Percentiles rank a stretch among this genome's conserved stretches.
These are phyloP conservation scores for Fusarium agapanthi DNA, from an alignment of 2,329 filamentous ascomycete species.

Conservation along the genomic window DNA sequence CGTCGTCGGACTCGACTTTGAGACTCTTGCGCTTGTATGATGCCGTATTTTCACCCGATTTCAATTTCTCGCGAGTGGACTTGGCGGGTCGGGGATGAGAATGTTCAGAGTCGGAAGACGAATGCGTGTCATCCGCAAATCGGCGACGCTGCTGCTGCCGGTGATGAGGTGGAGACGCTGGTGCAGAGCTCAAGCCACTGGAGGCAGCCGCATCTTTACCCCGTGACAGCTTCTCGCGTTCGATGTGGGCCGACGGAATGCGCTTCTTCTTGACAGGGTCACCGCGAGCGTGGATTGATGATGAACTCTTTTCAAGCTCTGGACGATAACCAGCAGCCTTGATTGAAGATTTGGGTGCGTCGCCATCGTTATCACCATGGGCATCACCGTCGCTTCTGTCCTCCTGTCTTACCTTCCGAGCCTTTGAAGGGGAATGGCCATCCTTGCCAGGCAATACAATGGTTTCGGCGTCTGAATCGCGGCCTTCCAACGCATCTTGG, in stretches of 20 bases:
- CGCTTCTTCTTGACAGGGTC: constrained; percentile 61
- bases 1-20: constrained; percentile 66
- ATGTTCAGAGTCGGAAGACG: constrained; percentile 65
- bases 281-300: constrained; percentile 46
- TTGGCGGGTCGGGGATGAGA: constrained; percentile 55
- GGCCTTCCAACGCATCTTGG: constrained; percentile 58
- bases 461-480: constrained; percentile 76
- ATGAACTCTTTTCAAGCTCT: constrained; percentile 48
- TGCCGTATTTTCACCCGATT: constrained; percentile 56
- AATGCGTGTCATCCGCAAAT: constrained; percentile 51
- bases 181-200: constrained; percentile 67
- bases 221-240: constrained; percentile 52
- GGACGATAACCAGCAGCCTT: constrained; percentile 42
- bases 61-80: constrained; percentile 57
- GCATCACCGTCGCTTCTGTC: constrained; percentile 67
- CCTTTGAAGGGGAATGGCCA: constrained; percentile 70
- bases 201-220: constrained; percentile 58
- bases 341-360: constrained; percentile 50
- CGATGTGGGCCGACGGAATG: constrained; percentile 44
- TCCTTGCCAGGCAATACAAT: constrained; percentile 74
- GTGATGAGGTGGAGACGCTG: constrained; percentile 60
- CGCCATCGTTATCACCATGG: constrained; percentile 37
- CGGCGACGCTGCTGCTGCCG: constrained; percentile 45
- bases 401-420: constrained; percentile 71
- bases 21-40: constrained; percentile 63